phyloP scores from a whole-genome alignment of 345 rosid genomes.

The Salix exigua region DNA sequence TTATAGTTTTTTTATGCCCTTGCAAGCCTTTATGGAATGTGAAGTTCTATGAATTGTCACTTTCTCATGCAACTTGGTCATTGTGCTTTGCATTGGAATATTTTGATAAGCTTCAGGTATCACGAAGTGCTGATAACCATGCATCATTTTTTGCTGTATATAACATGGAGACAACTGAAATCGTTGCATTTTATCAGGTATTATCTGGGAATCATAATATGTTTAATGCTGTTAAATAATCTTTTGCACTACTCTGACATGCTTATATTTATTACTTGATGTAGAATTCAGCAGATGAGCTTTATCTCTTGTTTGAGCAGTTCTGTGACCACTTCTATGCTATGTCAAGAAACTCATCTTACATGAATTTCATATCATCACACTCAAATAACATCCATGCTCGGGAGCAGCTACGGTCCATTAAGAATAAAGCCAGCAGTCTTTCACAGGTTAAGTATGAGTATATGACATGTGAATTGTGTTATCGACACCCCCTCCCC shows the following conservation, averaged over 20 bases:
- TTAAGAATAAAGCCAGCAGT: constrained; percentile 61
- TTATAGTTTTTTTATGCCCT: neutral
- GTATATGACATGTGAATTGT: neutral
- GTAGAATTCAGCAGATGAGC: constrained; percentile 86
- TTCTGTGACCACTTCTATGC: constrained; percentile 71
- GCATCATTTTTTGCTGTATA: constrained; percentile 91
- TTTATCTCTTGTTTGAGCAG: constrained; percentile 76
- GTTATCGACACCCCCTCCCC: neutral
- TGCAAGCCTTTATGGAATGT: neutral
- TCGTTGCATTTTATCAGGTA: constrained; percentile 94
- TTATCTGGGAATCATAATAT: neutral
- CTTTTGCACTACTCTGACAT: constrained; percentile 7
- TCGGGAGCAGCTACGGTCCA: constrained; percentile 62
- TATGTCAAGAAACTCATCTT: constrained; percentile 51
- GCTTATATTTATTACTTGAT: constrained; percentile 20
- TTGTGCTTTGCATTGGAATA: neutral
- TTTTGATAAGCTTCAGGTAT: constrained; percentile 41
- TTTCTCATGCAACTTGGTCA: neutral
- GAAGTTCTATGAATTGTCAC: neutral
- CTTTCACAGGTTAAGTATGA: constrained; percentile 47
- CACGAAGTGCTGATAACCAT: constrained; percentile 65
- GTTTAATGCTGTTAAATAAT: neutral
- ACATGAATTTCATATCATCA: constrained; percentile 79
- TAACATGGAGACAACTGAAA: constrained; percentile 95
- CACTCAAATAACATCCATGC: constrained; percentile 80